Evolutionary conservation across 306 rosid species (phyloP), one percentile per base, ranked within the genome.

Genomic region (Aeschynomene evenia): DNA sequence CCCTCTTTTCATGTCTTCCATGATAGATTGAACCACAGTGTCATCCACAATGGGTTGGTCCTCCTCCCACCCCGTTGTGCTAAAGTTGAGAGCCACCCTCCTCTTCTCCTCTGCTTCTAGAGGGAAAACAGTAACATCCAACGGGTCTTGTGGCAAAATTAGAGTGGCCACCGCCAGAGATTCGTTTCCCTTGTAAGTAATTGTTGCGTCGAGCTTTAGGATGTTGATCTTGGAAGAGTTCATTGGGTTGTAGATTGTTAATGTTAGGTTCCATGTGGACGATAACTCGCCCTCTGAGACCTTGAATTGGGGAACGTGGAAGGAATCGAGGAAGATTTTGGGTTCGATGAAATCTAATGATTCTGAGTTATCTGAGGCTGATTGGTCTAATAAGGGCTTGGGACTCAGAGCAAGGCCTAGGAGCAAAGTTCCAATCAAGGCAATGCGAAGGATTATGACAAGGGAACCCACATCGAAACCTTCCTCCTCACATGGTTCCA

Each of bases 1-100:
- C 77, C 77, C 80, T 20, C 19, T 2, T 48, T 62, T 16, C 23
- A 57, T 28, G 13, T 79, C 77, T 45, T 79, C 10, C 1, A 40
- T 72, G 9, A 68, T 74, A 1, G 51, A 60, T 22, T 73, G 72
- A 59, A 75, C 8, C 40, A 75, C 68, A 1, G 0, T 15, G 51
- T 75, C 73, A 0, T 75, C 68, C 61, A 75, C 74, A 21, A 57
- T n/a, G 4, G 79, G 79, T 5, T 75, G 79, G 15, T 72, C 68
- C 37, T 29, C 24, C 40, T 78, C 74, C 78, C 78, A 66, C 16
- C 82, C 78, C 2, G 79, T 79, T 0, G 75, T 68, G 5, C 29
- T 68, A 34, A 73, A 16, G 55, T 53, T 61, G 39, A 54, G 23
- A 59, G 31, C 37, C 50, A 73, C 4, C 68, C 4, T 62, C 40